Evolutionary conservation across 1,284 basidiomycete species (phyloP), one percentile per base, ranked within the genome.

Genomic region (Schizophyllum amplum): DNA sequence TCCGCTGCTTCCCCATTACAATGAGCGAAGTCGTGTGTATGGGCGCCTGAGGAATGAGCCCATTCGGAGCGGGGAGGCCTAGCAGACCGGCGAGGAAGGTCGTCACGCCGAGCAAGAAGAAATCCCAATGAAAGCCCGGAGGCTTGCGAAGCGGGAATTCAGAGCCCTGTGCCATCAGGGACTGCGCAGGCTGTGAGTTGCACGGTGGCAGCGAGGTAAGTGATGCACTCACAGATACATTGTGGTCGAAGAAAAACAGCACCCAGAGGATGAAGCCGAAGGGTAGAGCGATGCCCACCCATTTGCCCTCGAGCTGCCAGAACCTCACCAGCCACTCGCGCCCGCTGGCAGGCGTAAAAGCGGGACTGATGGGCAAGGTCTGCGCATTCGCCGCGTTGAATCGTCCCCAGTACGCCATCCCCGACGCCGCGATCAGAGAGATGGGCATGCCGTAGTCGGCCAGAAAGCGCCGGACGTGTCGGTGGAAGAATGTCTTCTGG

Each of bases 1-100:
- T 1, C 4, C 58, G 51, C 46, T 54, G 50, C 21, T 57, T 57
- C 1, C 87, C 84, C 79, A 92, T 86, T 47, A 96, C 80, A 17
- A 90, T 77, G 0, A 99, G 81, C 5, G 92, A 90, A 13, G 84
- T 82, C 0, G 95, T 98, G 66, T 98, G 94, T 23, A 97, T 90
- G 0, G 95, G 96, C 0, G 96, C 95, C 72, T 98, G 96, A 0
- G 95, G 95, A 52, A 99, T 97, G 22, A 96, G 79, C 3, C 94
- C 95, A 65, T 98, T 98, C 0, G 95, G 95, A 0, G 95, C 94
- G 0, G 95, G 94, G 3, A 97, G 68, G 17, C 95, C 95, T 2
- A 99, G 77, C 20, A 98, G 74, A 0, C 94, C 95, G 4, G 94
- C 87, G 52, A 98, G 83, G 65, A 98, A 90, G 0, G 95, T 98